Percentiles rank a stretch among this genome's conserved stretches.
Evolutionary conservation across 768 basidiomycete species (phyloP).

Genomic region (Crassisporium funariophilum): DNA sequence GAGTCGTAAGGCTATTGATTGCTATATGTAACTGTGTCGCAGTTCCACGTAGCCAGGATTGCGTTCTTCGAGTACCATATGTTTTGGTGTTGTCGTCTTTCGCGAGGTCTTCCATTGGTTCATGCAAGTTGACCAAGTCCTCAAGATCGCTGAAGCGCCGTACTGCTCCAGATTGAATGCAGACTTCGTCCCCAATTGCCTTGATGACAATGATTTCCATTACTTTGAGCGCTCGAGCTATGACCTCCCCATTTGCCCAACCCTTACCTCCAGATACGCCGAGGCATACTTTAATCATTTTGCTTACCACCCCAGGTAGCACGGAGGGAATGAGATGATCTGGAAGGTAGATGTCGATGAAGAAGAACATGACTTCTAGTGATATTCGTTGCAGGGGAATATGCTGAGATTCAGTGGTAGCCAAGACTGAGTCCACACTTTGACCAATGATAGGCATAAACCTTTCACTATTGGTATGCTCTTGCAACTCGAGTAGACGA

Average conservation of each 20-base stretch:
- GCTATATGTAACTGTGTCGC: constrained; percentile 84
- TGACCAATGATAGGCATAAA: constrained; percentile 83
- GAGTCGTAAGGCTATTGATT: constrained; percentile 70
- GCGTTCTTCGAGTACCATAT: constrained; percentile 55
- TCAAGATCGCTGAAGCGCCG: constrained; percentile 59
- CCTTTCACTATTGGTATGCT: constrained; percentile 44
- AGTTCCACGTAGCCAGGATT: constrained; percentile 81
- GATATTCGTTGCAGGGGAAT: constrained; percentile 65
- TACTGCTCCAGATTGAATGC: constrained; percentile 60
- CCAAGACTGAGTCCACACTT: constrained; percentile 75
- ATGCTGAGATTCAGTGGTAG: constrained; percentile 55
- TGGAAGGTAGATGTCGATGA: constrained; percentile 63
- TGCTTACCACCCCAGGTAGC: constrained; percentile 82
- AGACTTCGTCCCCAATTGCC: constrained; percentile 69
- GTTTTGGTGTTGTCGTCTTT: constrained; percentile 20
- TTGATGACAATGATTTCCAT: constrained; percentile 56
- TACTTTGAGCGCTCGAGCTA: constrained; percentile 57
- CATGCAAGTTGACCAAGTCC: constrained; percentile 49
- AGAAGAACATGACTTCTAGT: constrained; percentile 54
- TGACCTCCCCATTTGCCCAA: constrained; percentile 74
- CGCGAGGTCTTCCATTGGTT: constrained; percentile 17
- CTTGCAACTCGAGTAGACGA: constrained; percentile 39
- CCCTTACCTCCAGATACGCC: constrained; percentile 55
- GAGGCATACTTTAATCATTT: constrained; percentile 71
- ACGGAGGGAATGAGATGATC: constrained; percentile 60